phyloP scores from a whole-genome alignment of 2,329 filamentous ascomycete species.

The Metarhizium robertsii region DNA sequence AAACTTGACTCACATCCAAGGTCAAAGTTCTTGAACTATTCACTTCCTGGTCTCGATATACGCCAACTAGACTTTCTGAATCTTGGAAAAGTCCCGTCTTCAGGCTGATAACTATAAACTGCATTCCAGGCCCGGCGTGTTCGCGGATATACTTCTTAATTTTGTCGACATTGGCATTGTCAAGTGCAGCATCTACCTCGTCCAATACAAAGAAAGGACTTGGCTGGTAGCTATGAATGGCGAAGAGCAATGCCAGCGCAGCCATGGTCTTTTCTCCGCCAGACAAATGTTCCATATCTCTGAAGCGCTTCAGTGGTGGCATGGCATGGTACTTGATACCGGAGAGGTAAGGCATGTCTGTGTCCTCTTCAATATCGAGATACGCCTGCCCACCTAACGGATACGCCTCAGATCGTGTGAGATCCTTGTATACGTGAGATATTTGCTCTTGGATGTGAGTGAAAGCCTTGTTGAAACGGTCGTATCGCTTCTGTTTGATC shows the following conservation, averaged over 20 bases:
- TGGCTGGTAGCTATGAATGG: conserved; percentile 92
- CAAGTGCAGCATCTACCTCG: conserved; percentile 95
- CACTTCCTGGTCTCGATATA: conserved; percentile 88
- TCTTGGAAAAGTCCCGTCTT: conserved; percentile 95
- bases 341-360: conserved; percentile 89
- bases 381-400: conserved; percentile 85
- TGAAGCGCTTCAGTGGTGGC: conserved; percentile 95
- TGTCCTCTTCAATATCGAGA: conserved; percentile 86
- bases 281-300: conserved; percentile 97
- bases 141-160: conserved; percentile 95
- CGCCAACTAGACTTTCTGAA: conserved; percentile 89
- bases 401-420: conserved; percentile 84
- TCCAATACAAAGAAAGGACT: conserved; percentile 96
- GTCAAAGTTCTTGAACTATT: conserved; percentile 90
- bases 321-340: conserved; percentile 98
- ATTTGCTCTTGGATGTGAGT: conserved; percentile 93
- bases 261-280: conserved; percentile 99
- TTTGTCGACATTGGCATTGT: conserved; percentile 93
- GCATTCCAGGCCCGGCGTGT: conserved; percentile 93
- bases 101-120: conserved; percentile 95
- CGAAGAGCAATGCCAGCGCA: conserved; percentile 89
- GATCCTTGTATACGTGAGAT: conserved; percentile 84
- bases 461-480: conserved; percentile 93
- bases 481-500: conserved; percentile 72
- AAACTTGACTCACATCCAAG: conserved; percentile 68